Evolutionary conservation across 2,329 filamentous ascomycete genomes (phyloP).

Genomic region (Ceratocystiopsis brevicomis): DNA sequence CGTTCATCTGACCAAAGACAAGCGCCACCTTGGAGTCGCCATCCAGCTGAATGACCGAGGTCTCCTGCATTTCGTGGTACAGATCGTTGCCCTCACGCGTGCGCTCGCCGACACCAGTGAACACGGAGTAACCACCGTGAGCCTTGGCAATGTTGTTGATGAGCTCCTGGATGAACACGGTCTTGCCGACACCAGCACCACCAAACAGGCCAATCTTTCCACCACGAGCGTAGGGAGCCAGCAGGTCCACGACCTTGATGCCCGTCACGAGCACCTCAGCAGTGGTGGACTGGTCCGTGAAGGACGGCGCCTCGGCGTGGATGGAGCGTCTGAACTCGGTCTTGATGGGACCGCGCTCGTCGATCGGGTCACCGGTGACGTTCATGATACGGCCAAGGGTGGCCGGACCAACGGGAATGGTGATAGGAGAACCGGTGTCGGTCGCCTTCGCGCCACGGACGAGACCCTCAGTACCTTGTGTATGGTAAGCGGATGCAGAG

Average conservation of each 20-base stretch:
- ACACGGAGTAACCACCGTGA: slow-evolving; percentile 99
- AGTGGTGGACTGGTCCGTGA: slow-evolving; percentile 87
- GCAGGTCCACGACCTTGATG: slow-evolving; percentile 99
- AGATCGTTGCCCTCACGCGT: slow-evolving; percentile 99
- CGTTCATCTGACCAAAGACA: slow-evolving; percentile 99
- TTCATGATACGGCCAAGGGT: slow-evolving; percentile 99
- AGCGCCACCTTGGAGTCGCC: slow-evolving; percentile 98
- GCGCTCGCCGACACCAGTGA: slow-evolving; percentile 99
- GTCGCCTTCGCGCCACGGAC: slow-evolving; percentile 69
- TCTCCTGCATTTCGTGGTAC: slow-evolving; percentile 99
- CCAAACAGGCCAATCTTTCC: slow-evolving; percentile 99
- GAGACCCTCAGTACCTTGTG: slow-evolving; percentile 86
- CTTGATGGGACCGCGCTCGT: slow-evolving; percentile 98
- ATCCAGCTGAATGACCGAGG: slow-evolving; percentile 96
- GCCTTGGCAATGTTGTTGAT: slow-evolving; percentile 99
- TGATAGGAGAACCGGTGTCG: slow-evolving; percentile 91
- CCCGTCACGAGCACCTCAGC: slow-evolving; percentile 95
- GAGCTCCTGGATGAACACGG: slow-evolving; percentile 99
- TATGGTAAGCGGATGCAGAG: no score
- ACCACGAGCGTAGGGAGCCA: slow-evolving; percentile 98
- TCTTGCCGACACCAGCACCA: slow-evolving; percentile 99
- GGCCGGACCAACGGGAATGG: slow-evolving; percentile 79
- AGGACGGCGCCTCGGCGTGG: slow-evolving; percentile 81
- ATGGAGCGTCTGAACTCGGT: slow-evolving; percentile 60
- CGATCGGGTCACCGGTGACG: slow-evolving; percentile 99